phyloP scores from a whole-genome alignment of 371 early-diverging fungal genomes.

The Dinochytrium kinnereticum region DNA sequence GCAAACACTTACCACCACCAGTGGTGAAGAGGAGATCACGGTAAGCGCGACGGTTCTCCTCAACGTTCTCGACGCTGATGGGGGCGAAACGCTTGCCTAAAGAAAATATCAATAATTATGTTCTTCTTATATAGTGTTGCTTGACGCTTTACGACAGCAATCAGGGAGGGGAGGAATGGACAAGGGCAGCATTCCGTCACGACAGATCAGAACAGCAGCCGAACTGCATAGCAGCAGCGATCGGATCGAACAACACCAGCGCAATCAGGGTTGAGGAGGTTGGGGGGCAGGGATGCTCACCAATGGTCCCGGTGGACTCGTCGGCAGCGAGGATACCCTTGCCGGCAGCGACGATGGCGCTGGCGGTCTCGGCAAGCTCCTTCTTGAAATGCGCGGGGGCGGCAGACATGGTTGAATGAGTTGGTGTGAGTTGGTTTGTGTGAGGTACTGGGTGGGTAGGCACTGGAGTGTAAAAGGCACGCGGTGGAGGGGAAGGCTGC shows the following conservation, averaged over 20 bases:
- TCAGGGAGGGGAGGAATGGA: background rate
- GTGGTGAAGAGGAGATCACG: conserved; percentile 71
- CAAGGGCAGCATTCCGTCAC: too few species aligned
- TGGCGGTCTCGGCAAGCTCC: conserved; percentile 56
- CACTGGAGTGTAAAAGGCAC: background rate
- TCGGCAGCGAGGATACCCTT: conserved; percentile 70
- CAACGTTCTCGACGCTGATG: conserved; percentile 63
- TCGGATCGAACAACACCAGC: background rate
- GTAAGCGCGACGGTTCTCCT: conserved; percentile 68
- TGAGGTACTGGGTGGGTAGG: background rate
- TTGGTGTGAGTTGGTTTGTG: background rate
- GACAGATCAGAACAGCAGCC: too few species aligned
- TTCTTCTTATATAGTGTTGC: too few species aligned
- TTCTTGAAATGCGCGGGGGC: conserved; percentile 45
- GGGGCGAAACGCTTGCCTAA: conserved; percentile 59
- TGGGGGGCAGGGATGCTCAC: conserved; percentile 14
- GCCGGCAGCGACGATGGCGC: conserved; percentile 61
- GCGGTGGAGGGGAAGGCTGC: too few species aligned
- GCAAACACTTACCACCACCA: conserved; percentile 40
- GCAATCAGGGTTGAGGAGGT: background rate
- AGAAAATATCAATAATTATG: background rate
- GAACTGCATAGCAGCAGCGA: background rate
- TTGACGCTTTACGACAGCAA: background rate
- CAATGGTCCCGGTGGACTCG: conserved; percentile 69
- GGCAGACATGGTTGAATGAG: conserved; percentile 25